These are phyloP conservation scores for Wolfiporia cocos DNA, from an alignment of 1,284 basidiomycete species.

Conservation along the genomic window DNA sequence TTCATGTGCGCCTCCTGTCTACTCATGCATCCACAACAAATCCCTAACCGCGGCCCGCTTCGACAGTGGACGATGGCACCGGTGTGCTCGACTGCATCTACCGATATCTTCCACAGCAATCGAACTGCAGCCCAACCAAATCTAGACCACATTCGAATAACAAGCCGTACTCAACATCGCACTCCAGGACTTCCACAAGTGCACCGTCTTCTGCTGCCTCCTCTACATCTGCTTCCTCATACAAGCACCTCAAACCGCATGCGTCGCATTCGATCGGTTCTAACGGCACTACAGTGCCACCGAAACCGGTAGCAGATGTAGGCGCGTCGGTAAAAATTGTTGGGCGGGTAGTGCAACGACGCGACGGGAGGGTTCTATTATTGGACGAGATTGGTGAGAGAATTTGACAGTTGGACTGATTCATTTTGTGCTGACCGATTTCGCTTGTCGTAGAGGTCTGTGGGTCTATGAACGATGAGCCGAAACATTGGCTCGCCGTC, in stretches of 20 bases:
- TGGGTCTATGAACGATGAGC: constrained; percentile 49
- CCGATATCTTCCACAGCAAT: constrained; percentile 22
- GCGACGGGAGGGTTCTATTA: constrained; percentile 40
- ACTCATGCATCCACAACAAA: neutral
- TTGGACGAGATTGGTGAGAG: constrained; percentile 32
- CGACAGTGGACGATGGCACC: constrained; percentile 67
- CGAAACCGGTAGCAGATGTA: constrained; percentile 36
- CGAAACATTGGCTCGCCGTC: constrained; percentile 50
- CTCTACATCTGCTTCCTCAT: neutral
- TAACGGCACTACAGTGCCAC: constrained; percentile 16
- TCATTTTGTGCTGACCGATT: neutral
- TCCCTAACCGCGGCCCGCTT: neutral
- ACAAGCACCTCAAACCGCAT: neutral
- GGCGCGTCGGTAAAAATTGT: constrained; percentile 43
- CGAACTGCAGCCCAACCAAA: constrained; percentile 8
- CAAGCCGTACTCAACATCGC: too few species aligned
- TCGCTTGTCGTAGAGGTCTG: constrained; percentile 33
- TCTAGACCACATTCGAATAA: too few species aligned
- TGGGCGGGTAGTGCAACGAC: constrained; percentile 39
- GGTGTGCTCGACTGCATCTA: constrained; percentile 59
- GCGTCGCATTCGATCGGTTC: neutral
- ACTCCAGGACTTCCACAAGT: too few species aligned
- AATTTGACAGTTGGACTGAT: neutral
- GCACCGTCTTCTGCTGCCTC: too few species aligned
- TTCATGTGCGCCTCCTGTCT: constrained; percentile 33